phyloP scores from a whole-genome alignment of 2,329 filamentous ascomycete genomes.

The Hypoxylon sp. region DNA sequence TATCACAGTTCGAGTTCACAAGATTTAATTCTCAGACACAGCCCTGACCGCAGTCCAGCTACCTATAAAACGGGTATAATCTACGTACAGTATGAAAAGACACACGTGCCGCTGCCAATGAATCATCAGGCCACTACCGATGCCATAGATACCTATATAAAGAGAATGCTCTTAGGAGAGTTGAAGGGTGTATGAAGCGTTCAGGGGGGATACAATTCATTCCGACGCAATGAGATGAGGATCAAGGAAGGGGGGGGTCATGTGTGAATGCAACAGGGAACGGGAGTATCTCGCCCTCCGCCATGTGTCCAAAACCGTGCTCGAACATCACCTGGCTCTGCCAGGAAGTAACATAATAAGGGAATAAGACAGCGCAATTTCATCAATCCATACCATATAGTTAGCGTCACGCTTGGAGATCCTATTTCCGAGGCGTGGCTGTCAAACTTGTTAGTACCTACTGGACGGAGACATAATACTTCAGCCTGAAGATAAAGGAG shows the following conservation, averaged over 20 bases:
- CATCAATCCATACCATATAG: neutral
- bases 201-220: constrained; percentile 6
- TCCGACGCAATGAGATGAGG: constrained; percentile 10
- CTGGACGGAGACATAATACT: constrained; percentile 7
- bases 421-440: constrained; percentile 56
- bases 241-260: constrained; percentile 14
- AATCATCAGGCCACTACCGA: constrained; percentile 26
- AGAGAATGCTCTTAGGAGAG: constrained; percentile 17
- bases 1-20: constrained; percentile 3
- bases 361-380: constrained; percentile 22
- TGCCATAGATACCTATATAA: constrained; percentile 23
- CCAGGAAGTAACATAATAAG: constrained; percentile 12
- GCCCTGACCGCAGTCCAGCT: constrained; percentile 29
- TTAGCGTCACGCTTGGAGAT: constrained; percentile 43
- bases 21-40: constrained; percentile 24
- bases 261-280: constrained; percentile 5
- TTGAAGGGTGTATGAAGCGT: neutral
- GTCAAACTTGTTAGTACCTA: constrained; percentile 28
- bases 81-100: constrained; percentile 34
- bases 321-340: constrained; percentile 16
- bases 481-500: neutral
- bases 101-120: constrained; percentile 21
- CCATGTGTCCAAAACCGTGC: constrained; percentile 20
- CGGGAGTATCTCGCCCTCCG: constrained; percentile 11
- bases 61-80: constrained; percentile 43